Base-by-base conservation (phyloP, 1,284 basidiomycete species). In the Puccinia triticina region DNA sequence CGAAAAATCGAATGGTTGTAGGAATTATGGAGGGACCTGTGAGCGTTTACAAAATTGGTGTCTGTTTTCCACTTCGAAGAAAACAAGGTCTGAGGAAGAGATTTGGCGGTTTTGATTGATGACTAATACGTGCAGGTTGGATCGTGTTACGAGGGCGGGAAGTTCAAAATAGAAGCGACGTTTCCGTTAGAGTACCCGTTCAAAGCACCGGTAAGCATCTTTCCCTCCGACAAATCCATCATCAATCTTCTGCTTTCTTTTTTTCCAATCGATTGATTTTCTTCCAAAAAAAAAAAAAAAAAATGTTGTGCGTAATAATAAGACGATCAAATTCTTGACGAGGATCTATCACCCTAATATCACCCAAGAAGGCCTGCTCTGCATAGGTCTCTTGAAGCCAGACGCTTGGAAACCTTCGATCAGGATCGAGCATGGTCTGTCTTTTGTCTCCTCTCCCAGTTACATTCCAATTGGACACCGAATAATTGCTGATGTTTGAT, bases 131-230 rank as follows among this genome's bases (percentile, higher is more conserved):
- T 8, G 12, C n/a, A 73, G 71, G 29, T 55, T 16, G 71, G 71
- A 73, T 73, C 71, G 43, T 73, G 71, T 55, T 73, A 50, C n/a
- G 66, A 57, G 59, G 78, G 78, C 34, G 78, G 78, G 61, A 66
- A 69, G 46, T 77, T 80, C 32, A 77, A 80, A 82, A 81, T 87
- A 50, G 84, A 85, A 74, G 75, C 87, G 26, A 86, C 86, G 48
- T 87, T 87, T 75, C 86, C 87, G 61, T 83, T 85, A 76, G 87
- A 87, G 80, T 87, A 87, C 82, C 87, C 87, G 7, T 87, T 87
- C 84, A 87, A 87, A 84, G 85, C 86, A 34, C 86, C 86, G 50
- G 86, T 85, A n/a, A 84, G 86, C 57, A 84, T 43, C 34, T 46
- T 23, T 59, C 4, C 21, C 21, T 59, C 18, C 66, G 32, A 67